Percentiles rank a stretch among this genome's conserved stretches.
Evolutionary conservation across 1,139 yeast species (phyloP).

Genomic region (Debaryomycetaceae sp.): DNA sequence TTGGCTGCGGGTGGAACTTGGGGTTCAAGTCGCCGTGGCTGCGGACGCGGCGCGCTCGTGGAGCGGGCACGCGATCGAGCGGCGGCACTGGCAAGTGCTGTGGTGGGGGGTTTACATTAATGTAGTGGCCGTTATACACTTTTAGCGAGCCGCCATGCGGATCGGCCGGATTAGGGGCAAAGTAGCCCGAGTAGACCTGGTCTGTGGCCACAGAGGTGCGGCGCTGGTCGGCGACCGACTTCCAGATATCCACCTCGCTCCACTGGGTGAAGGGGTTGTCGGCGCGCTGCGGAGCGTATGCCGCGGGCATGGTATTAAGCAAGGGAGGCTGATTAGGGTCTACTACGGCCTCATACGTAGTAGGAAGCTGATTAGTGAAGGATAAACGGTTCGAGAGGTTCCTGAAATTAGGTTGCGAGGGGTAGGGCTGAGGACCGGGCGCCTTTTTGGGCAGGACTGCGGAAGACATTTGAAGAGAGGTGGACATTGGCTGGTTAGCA

Average conservation of each 20-base stretch:
- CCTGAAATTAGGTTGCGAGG: slow-evolving; percentile 5
- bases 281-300: slow-evolving; percentile 38
- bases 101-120: background rate
- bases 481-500: no score
- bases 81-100: background rate
- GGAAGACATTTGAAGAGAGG: no score
- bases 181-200: slow-evolving; percentile 1
- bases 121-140: background rate
- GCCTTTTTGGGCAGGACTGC: slow-evolving; percentile 1
- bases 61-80: slow-evolving; percentile 22
- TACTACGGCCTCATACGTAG: slow-evolving; percentile 39
- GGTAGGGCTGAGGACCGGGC: slow-evolving; percentile 1
- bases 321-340: slow-evolving; percentile 4
- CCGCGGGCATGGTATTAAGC: slow-evolving; percentile 18
- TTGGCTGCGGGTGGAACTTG: slow-evolving; percentile 51
- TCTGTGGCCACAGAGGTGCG: slow-evolving; percentile 37
- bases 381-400: slow-evolving; percentile 24
- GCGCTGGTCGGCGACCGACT: slow-evolving; percentile 19
- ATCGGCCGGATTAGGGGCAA: slow-evolving; percentile 7
- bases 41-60: slow-evolving; percentile 26
- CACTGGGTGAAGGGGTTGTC: slow-evolving; percentile 39
- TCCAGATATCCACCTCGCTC: slow-evolving; percentile 30
- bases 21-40: slow-evolving; percentile 53
- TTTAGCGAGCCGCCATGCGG: no score
- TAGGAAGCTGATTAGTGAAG: slow-evolving; percentile 38